Evolutionary conservation across 2,329 filamentous ascomycete species (phyloP).

Genomic region (Colletotrichum sp.): DNA sequence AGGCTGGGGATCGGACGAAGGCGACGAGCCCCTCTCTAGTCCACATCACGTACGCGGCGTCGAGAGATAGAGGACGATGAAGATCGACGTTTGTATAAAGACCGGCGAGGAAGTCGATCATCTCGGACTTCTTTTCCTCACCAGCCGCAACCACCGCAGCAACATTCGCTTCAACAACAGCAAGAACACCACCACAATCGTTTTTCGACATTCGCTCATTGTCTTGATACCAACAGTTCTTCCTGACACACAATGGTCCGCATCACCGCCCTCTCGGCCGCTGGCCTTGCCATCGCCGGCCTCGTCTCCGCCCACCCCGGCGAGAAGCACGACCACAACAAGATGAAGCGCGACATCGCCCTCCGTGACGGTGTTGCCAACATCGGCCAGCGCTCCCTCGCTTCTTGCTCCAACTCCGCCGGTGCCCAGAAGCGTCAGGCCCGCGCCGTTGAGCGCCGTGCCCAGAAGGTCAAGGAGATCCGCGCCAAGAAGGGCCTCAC

Average conservation of each 20-base stretch:
- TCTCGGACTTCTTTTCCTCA: neutral
- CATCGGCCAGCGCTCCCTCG: conserved; percentile 40
- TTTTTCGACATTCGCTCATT: neutral
- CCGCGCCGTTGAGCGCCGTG: conserved; percentile 45
- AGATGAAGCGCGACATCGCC: conserved; percentile 37
- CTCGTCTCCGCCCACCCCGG: conserved; percentile 34
- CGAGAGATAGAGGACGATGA: neutral
- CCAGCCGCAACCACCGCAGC: neutral
- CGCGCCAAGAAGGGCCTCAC: conserved; percentile 33
- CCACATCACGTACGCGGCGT: conserved; percentile 2
- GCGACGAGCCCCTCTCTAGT: neutral
- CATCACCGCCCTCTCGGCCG: conserved; percentile 1
- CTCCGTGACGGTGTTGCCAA: conserved; percentile 34
- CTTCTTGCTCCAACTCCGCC: conserved; percentile 41
- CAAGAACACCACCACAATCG: neutral
- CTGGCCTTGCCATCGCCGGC: conserved; percentile 25
- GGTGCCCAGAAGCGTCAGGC: conserved; percentile 41
- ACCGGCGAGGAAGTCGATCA: neutral
- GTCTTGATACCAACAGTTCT: neutral
- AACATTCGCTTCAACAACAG: neutral
- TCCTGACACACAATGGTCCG: conserved; percentile 3
- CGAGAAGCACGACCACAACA: conserved; percentile 29
- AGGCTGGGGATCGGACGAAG: neutral
- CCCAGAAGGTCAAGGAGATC: conserved; percentile 39
- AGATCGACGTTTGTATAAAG: conserved; percentile 2